These are phyloP conservation scores for Endogone sp. DNA, from an alignment of 192 early-diverging fungal species.

Conservation along the genomic window DNA sequence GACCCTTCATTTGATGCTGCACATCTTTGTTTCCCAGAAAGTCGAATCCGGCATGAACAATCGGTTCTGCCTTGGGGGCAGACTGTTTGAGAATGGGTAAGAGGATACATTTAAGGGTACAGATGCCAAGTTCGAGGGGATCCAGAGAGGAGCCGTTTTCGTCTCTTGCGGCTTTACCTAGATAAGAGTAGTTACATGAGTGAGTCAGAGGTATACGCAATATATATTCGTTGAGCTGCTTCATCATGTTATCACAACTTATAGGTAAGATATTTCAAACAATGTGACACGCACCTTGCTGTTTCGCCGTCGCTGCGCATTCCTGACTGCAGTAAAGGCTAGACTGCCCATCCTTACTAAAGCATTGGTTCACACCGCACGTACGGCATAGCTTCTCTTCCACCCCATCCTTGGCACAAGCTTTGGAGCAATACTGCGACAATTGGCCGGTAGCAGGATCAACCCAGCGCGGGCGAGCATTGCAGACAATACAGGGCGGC, in stretches of 20 bases:
- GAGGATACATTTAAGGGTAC: background rate
- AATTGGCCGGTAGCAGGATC: background rate
- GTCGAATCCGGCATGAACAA: background rate
- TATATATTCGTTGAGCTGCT: too few relatives aligned
- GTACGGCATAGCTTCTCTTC: background rate
- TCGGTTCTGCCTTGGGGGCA: background rate
- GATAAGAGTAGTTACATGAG: background rate
- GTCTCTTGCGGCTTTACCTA: background rate
- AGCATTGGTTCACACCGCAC: background rate
- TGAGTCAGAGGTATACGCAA: background rate
- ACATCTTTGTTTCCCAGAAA: background rate
- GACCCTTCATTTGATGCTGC: background rate
- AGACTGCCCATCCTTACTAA: background rate
- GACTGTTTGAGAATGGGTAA: background rate
- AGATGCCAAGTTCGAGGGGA: background rate
- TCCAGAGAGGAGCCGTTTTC: background rate
- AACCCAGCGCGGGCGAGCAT: background rate
- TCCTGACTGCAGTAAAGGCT: background rate
- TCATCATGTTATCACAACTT: too few relatives aligned
- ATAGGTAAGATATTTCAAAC: background rate
- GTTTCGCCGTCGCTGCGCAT: background rate
- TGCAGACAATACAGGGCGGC: background rate
- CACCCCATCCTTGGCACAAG: background rate
- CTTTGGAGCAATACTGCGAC: background rate
- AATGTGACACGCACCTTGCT: background rate